phyloP scores from a whole-genome alignment of 768 basidiomycete genomes.

The Jaapia argillacea region DNA sequence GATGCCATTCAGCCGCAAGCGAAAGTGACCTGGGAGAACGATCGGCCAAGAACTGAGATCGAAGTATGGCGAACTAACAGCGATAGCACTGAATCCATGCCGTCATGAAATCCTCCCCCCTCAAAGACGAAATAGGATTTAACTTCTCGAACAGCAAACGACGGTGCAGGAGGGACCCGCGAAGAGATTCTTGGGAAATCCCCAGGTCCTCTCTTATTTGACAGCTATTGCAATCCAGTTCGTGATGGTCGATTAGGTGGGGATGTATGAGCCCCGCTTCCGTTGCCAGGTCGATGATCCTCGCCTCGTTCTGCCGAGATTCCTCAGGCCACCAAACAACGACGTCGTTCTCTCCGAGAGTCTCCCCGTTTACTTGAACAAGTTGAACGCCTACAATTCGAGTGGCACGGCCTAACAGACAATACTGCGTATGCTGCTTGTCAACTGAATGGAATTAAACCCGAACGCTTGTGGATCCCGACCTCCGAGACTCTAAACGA shows the following conservation, averaged over 20 bases:
- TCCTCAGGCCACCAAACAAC: not conserved
- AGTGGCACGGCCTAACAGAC: not conserved
- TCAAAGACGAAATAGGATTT: slow-evolving; percentile 1
- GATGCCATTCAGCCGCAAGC: too few relatives aligned
- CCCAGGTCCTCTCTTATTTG: not conserved
- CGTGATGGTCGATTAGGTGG: slow-evolving; percentile 1
- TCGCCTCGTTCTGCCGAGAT: not conserved
- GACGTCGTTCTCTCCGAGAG: not conserved
- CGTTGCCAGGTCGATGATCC: not conserved
- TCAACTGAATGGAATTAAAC: slow-evolving; percentile 7
- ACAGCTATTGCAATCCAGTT: not conserved
- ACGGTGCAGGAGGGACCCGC: too few relatives aligned
- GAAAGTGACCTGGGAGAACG: too few relatives aligned
- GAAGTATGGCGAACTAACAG: too few relatives aligned
- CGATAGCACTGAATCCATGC: too few relatives aligned
- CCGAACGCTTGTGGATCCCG: too few relatives aligned
- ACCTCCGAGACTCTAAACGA: too few relatives aligned
- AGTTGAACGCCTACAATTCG: not conserved
- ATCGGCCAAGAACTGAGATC: too few relatives aligned
- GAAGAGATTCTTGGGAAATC: not conserved
- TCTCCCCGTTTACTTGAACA: too few relatives aligned
- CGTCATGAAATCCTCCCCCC: slow-evolving; percentile 17
- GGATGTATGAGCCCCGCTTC: slow-evolving; percentile 1
- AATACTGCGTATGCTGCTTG: not conserved
- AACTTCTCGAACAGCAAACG: slow-evolving; percentile 1